Evolutionary conservation across 2,329 filamentous ascomycete genomes (phyloP), one percentile per base, ranked within the genome.

Genomic region (Pseudocercospora cruenta): DNA sequence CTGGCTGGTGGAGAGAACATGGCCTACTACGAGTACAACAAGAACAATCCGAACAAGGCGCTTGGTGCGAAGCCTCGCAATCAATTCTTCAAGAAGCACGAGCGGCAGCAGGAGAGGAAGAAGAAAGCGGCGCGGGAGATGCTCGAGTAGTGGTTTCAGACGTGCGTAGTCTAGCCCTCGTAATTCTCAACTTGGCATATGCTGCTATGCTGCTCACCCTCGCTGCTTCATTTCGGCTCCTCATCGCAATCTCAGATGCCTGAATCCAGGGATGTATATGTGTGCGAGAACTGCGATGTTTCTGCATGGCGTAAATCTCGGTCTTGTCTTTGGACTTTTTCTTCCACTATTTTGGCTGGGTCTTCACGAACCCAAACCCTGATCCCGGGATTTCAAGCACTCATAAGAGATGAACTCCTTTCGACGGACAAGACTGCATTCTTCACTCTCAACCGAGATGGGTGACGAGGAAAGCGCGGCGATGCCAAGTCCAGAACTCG

Each of bases 1-100:
- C 85, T 97, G 63, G 93, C 91, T 63, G 95, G 95, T 64, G 95
- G 94, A 0, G 92, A 96, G 76, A 92, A 96, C 76, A 98, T 99
- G 95, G 94, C 94, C n/a, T 98, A 85, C 68, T 78, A 83, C 65
- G 83, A 85, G 76, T 82, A 81, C 66, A 79, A 79, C 47, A 82
- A 78, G 75, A 36, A 61, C 43, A 80, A 78, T 62, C 76, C 76
- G 59, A 84, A 84, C 67, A 83, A 82, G 72, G 79, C 82, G 57
- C 72, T 83, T 47, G 39, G 16, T 3, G 81, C 80, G 69, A 75
- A 76, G 69, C 79, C 80, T 69, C 76, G 80, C 60, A 83, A 80
- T 67, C 70, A 76, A 2, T 84, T 84, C 68, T 79, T 84, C 65
- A 78, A 78, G 69, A 81, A 82, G 70, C 73, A 83, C 54, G 72